Evolutionary conservation across 345 rosid genomes (phyloP).

Genomic region (Rhizophora mangle): DNA sequence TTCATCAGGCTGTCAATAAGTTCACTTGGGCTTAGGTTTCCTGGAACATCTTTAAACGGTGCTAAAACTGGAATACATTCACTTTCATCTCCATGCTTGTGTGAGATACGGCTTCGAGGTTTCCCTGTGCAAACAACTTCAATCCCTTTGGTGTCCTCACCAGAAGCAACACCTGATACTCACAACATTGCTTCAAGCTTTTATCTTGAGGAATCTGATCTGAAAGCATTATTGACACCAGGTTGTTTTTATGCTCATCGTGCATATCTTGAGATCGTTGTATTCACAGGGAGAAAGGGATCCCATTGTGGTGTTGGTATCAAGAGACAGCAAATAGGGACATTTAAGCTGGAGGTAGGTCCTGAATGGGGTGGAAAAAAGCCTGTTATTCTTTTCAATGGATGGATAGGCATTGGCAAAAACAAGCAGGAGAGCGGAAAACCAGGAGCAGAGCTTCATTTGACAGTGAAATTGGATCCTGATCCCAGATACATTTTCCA

Average conservation of each 20-base stretch:
- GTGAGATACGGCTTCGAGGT: slow-evolving; percentile 85
- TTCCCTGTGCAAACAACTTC: slow-evolving; percentile 77
- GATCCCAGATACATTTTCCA: slow-evolving; percentile 93
- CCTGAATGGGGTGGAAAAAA: slow-evolving; percentile 89
- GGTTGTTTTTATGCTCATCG: slow-evolving; percentile 72
- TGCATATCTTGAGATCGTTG: slow-evolving; percentile 64
- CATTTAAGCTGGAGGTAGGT: slow-evolving; percentile 73
- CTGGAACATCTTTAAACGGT: slow-evolving; percentile 42
- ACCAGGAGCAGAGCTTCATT: slow-evolving; percentile 77
- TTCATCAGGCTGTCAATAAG: slow-evolving; percentile 83
- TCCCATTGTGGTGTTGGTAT: slow-evolving; percentile 70
- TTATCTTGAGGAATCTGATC: slow-evolving; percentile 87
- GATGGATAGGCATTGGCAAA: slow-evolving; percentile 89
- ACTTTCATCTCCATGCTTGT: slow-evolving; percentile 54
- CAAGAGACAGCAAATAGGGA: slow-evolving; percentile 79
- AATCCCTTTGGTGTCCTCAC: slow-evolving; percentile 64
- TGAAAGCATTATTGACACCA: slow-evolving; percentile 68
- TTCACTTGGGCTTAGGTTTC: slow-evolving; percentile 77
- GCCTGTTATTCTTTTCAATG: slow-evolving; percentile 68
- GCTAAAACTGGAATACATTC: slow-evolving; percentile 45
- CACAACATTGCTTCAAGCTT: slow-evolving; percentile 76
- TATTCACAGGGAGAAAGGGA: slow-evolving; percentile 63
- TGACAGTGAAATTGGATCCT: slow-evolving; percentile 86
- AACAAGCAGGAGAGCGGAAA: slow-evolving; percentile 57
- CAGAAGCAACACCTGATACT: slow-evolving; percentile 71